Percentiles rank a stretch among this genome's conserved stretches.
These are phyloP conservation scores for Penicillium diatomitis DNA, from an alignment of 495 filamentous ascomycete species.

Conservation along the genomic window DNA sequence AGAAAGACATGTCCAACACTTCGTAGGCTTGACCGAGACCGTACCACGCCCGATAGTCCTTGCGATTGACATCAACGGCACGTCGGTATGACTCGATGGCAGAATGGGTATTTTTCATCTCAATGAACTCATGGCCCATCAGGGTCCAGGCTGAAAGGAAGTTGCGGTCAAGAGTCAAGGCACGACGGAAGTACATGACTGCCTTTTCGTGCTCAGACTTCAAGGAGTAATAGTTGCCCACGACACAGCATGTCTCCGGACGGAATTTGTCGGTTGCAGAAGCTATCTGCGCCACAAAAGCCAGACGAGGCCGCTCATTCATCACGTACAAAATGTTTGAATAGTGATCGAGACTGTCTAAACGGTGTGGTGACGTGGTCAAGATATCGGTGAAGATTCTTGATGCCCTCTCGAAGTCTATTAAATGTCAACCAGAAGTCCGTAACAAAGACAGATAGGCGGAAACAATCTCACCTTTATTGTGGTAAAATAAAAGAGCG, in stretches of 20 bases:
- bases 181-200: constrained; percentile 93
- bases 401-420: constrained; percentile 78
- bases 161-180: constrained; percentile 83
- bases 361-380: constrained; percentile 69
- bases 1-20: constrained; percentile 93
- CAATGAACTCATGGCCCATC: constrained; percentile 99
- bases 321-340: constrained; percentile 96
- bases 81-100: constrained; percentile 96
- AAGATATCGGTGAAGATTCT: constrained; percentile 76
- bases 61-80: constrained; percentile 91
- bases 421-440: neutral
- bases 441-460: neutral
- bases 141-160: constrained; percentile 96
- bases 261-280: constrained; percentile 89
- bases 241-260: constrained; percentile 91
- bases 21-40: constrained; percentile 96
- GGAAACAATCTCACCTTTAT: constrained; percentile 44
- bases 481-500: constrained; percentile 83
- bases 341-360: constrained; percentile 89
- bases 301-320: constrained; percentile 73
- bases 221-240: constrained; percentile 94
- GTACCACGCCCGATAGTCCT: constrained; percentile 98
- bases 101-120: constrained; percentile 98
- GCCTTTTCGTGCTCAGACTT: constrained; percentile 96
- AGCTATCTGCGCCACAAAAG: constrained; percentile 84